phyloP scores from a whole-genome alignment of 345 rosid species.

The Bruguiera gymnorhiza region DNA sequence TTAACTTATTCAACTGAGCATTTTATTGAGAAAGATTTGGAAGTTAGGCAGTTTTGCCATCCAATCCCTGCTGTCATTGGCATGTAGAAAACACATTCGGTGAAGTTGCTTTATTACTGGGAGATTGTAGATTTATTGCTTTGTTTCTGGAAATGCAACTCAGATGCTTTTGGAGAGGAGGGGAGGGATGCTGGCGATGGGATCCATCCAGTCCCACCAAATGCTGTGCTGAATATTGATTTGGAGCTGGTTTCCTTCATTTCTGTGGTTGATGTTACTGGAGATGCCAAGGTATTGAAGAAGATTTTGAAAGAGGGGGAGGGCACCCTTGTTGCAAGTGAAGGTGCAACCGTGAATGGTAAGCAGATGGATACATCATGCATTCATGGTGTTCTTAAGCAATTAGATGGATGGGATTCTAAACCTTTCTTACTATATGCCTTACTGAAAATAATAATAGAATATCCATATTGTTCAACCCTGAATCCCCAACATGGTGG shows the following conservation, averaged over 20 bases:
- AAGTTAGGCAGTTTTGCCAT: background rate
- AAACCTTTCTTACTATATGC: background rate
- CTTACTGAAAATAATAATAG: background rate
- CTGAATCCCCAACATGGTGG: too few relatives aligned
- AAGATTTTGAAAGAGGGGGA: conserved; percentile 60
- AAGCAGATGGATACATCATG: conserved; percentile 18
- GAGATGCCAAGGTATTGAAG: conserved; percentile 54
- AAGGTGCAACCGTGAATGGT: conserved; percentile 56
- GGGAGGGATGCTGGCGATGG: conserved; percentile 26
- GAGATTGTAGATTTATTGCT: background rate
- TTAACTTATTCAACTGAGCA: too few relatives aligned
- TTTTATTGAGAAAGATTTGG: too few relatives aligned
- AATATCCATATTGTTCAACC: too few relatives aligned
- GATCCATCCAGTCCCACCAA: conserved; percentile 34
- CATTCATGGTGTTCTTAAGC: background rate
- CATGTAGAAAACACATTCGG: background rate
- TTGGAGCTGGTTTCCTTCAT: conserved; percentile 52
- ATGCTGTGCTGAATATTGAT: conserved; percentile 40
- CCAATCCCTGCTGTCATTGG: background rate
- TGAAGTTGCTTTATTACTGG: background rate
- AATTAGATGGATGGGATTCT: background rate
- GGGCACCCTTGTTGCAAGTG: conserved; percentile 41
- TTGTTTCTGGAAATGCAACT: conserved; percentile 4
- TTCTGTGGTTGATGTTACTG: conserved; percentile 51
- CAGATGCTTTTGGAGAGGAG: conserved; percentile 53